Conservation (phyloP, 345 rosid genomes). For the Arabidopsis arenosa region DNA sequence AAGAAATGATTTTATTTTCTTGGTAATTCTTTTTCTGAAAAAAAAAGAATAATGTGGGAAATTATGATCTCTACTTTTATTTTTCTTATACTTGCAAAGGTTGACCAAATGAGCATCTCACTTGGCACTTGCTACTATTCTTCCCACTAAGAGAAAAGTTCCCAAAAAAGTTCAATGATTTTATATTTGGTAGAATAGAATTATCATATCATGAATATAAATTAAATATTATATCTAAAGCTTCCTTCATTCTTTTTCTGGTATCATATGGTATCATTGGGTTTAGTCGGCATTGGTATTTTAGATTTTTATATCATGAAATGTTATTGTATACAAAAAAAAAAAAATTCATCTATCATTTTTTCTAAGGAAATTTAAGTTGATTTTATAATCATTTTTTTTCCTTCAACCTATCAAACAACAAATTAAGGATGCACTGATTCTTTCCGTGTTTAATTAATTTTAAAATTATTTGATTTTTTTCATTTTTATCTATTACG, state of each 20-base stretch:
- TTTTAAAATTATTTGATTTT: too few species aligned
- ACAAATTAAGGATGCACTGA: too few species aligned
- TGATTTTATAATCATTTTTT: too few species aligned
- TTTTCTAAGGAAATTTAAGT: too few species aligned
- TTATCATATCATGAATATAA: constrained; percentile 16
- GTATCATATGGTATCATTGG: background rate
- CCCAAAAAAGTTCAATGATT: constrained; percentile 32
- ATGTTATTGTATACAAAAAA: background rate
- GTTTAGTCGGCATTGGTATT: constrained; percentile 24
- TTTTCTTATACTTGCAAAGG: constrained; percentile 58
- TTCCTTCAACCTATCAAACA: too few species aligned
- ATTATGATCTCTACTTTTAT: constrained; percentile 38
- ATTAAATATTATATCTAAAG: constrained; percentile 7
- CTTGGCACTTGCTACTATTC: constrained; percentile 47
- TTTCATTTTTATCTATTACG: too few species aligned
- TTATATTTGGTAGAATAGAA: constrained; percentile 37
- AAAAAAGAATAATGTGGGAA: constrained; percentile 57
- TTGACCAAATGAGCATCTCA: constrained; percentile 80
- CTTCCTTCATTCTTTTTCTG: background rate
- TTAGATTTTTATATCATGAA: background rate
- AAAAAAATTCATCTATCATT: too few species aligned
- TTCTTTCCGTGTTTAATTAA: too few species aligned
- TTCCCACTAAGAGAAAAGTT: constrained; percentile 52
- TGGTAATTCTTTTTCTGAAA: constrained; percentile 1
- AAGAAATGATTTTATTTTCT: constrained; percentile 14